Conservation (phyloP, 1,284 basidiomycete species). For the Sanguinoderma infundibulare region DNA sequence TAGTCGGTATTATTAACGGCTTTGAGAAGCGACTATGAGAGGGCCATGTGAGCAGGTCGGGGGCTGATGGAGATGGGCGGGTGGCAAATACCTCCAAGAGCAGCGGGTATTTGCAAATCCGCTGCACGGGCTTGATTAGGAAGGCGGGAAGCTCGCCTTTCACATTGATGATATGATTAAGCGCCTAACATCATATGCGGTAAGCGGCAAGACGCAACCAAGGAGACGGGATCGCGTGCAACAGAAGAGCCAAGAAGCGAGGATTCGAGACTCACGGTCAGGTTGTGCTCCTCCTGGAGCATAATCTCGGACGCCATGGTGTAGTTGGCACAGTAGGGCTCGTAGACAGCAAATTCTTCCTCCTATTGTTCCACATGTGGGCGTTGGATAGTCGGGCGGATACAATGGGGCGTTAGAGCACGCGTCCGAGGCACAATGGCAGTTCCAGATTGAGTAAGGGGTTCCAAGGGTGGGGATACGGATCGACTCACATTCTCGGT, state of each 20-base stretch:
- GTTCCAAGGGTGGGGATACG: slow-evolving; percentile 27
- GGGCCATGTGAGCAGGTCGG: slow-evolving; percentile 9
- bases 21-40: slow-evolving; percentile 61
- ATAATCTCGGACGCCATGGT: slow-evolving; percentile 87
- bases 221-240: slow-evolving; percentile 16
- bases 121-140: slow-evolving; percentile 83
- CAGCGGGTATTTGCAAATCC: slow-evolving; percentile 79
- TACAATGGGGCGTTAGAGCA: slow-evolving; percentile 34
- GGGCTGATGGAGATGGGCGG: slow-evolving; percentile 6
- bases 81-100: slow-evolving; percentile 55
- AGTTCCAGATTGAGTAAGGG: slow-evolving; percentile 38
- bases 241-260: slow-evolving; percentile 34
- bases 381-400: slow-evolving; percentile 34
- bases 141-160: slow-evolving; percentile 89
- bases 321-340: slow-evolving; percentile 98
- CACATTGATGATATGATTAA: slow-evolving; percentile 80
- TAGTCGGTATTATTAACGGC: slow-evolving; percentile 70
- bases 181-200: slow-evolving; percentile 53
- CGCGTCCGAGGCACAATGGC: slow-evolving; percentile 36
- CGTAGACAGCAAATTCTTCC: slow-evolving; percentile 92
- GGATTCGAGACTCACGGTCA: slow-evolving; percentile 74
- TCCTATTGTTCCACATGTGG: slow-evolving; percentile 70
- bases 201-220: slow-evolving; percentile 32
- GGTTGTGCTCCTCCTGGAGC: slow-evolving; percentile 83
- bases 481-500: slow-evolving; percentile 70